phyloP scores from a whole-genome alignment of 352 stramenopile genomes.

The Saprolegnia parasitica region DNA sequence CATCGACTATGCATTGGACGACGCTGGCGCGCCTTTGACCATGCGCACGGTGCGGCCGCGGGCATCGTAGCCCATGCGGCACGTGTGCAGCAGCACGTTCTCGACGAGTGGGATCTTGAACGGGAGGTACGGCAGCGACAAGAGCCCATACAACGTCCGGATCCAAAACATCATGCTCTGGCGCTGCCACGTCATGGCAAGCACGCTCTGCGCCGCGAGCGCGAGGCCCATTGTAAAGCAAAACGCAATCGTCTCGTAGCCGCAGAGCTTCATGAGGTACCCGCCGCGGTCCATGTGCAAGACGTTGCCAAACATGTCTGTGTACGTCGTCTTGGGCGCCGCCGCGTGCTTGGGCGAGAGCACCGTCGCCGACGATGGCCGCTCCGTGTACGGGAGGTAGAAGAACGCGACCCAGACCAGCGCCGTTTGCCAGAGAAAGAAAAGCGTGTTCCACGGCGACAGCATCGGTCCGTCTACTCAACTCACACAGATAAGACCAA shows the following conservation, averaged over 20 bases:
- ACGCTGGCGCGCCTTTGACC: slow-evolving; percentile 36
- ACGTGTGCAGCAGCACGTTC: slow-evolving; percentile 79
- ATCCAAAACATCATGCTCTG: slow-evolving; percentile 85
- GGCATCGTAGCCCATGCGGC: slow-evolving; percentile 80
- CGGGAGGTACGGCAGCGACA: slow-evolving; percentile 80
- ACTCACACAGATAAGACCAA: not conserved
- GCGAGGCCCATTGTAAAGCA: slow-evolving; percentile 61
- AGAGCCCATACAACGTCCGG: slow-evolving; percentile 75
- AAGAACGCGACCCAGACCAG: slow-evolving; percentile 84
- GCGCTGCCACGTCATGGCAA: slow-evolving; percentile 71
- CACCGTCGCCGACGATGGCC: slow-evolving; percentile 52
- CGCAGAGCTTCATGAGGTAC: slow-evolving; percentile 83
- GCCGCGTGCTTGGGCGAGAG: slow-evolving; percentile 50
- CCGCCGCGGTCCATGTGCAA: slow-evolving; percentile 72
- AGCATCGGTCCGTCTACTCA: slow-evolving; percentile 45
- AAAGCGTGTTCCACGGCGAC: slow-evolving; percentile 63
- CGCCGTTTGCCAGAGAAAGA: slow-evolving; percentile 80
- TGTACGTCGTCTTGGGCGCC: slow-evolving; percentile 39
- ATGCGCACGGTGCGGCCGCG: slow-evolving; percentile 66
- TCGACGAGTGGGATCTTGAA: slow-evolving; percentile 85
- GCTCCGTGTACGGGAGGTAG: slow-evolving; percentile 71
- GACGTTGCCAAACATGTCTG: slow-evolving; percentile 77
- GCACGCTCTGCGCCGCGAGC: slow-evolving; percentile 53
- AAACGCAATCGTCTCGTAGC: slow-evolving; percentile 82
- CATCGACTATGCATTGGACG: slow-evolving; percentile 24